Base-by-base conservation (phyloP, 768 basidiomycete species). In the Boletus insuetus region DNA sequence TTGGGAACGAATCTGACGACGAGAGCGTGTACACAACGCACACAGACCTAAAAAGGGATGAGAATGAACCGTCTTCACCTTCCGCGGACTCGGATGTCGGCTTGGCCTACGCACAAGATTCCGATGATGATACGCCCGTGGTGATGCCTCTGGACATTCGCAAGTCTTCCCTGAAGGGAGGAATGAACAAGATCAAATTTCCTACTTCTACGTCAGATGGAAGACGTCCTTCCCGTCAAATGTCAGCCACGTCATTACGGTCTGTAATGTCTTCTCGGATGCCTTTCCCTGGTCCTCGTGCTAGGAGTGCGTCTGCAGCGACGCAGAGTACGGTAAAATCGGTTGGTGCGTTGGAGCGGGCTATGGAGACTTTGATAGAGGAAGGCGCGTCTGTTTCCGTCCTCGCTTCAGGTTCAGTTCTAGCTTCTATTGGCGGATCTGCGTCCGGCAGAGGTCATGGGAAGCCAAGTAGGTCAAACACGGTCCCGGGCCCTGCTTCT, bases 311-410 rank as follows among this genome's bases (percentile, higher is more conserved):
- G 35, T 71, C 72, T 5, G 51, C 65, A 46, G 46, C 61, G 22
- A 74, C 69, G 2, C 69, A 74, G 40, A 57, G 59, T 34, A 64
- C 61, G 22, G 49, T 61, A 48, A 69, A 20, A 40, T 71, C 73
- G 51, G 64, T 63, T 4, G 77, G 77, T 41, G 77, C 74, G 20
- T 69, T 81, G 47, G 78, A 79, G 58, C 73, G 72, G 45, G 78
- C 79, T 32, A 74, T 86, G 77, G 82, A 80, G 59, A 76, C 74
- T 9, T 67, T 84, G 48, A 67, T 82, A 58, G 78, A 80, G 58
- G 77, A 80, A 55, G 66, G 72, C 49, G 65, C 65, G 37, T 73
- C 70, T 2, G 60, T 73, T 46, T 71, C 70, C 6, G 57, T 73
- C 37, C 72, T 71, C 14, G 72, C 71, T 19, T 71, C 70, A 3